Percentiles rank a stretch among this genome's conserved stretches.
Conservation (phyloP, 306 rosid species). For the Comarum palustre region DNA sequence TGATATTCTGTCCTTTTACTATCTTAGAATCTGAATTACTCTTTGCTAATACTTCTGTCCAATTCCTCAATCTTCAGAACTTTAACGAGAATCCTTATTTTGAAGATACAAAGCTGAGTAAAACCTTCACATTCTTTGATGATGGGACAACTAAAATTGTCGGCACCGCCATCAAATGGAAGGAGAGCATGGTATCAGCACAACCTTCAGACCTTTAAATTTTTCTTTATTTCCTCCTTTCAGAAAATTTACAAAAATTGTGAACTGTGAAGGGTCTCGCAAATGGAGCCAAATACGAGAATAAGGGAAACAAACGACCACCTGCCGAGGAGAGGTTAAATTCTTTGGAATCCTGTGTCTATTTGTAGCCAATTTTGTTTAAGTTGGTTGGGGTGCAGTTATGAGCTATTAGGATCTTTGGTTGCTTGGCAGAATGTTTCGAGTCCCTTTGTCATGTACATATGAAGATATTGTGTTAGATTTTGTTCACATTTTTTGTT, state of each 20-base stretch:
- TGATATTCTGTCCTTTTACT: constrained; percentile 2
- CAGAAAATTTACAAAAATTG: constrained; percentile 12
- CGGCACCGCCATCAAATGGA: constrained; percentile 68
- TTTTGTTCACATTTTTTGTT: background rate
- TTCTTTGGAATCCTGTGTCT: constrained; percentile 3
- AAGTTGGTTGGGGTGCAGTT: background rate
- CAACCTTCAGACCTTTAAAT: background rate
- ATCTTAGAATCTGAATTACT: constrained; percentile 7
- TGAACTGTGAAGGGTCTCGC: constrained; percentile 43
- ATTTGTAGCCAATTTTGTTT: background rate
- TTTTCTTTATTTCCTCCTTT: background rate
- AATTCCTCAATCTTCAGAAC: constrained; percentile 40
- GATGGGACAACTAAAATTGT: constrained; percentile 51
- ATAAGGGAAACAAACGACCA: constrained; percentile 55
- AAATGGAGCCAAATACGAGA: constrained; percentile 48
- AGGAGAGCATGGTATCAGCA: constrained; percentile 52
- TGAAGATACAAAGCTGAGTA: constrained; percentile 53
- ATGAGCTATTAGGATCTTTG: background rate
- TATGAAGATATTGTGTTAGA: background rate
- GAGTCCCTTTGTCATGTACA: background rate
- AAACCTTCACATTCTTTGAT: constrained; percentile 49
- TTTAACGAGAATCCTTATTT: constrained; percentile 59
- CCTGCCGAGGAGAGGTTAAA: constrained; percentile 47
- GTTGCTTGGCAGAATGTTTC: background rate
- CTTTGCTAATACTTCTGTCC: background rate